Percentiles rank a stretch among this genome's conserved stretches.
phyloP scores from a whole-genome alignment of 2,329 filamentous ascomycete species.

The Didymella exigua region DNA sequence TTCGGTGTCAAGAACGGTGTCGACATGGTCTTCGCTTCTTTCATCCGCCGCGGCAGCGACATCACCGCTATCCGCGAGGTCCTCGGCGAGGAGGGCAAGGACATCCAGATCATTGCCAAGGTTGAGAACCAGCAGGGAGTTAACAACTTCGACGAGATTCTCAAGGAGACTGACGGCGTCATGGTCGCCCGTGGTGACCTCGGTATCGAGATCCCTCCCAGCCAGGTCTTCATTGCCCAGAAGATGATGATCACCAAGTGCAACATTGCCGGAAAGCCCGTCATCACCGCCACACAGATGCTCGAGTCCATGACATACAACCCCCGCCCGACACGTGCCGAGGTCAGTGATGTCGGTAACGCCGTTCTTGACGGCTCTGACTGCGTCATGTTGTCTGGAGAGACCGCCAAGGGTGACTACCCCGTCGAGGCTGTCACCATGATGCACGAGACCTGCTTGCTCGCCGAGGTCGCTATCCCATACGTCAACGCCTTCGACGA shows the following conservation, averaged over 20 bases:
- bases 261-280: conserved; percentile 98
- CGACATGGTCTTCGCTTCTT: conserved; percentile 98
- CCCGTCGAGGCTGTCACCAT: conserved; percentile 89
- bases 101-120: conserved; percentile 99
- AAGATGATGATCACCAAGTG: conserved; percentile 99
- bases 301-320: conserved; percentile 99
- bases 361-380: conserved; percentile 96
- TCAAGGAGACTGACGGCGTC: conserved; percentile 95
- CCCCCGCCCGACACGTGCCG: conserved; percentile 94
- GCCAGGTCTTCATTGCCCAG: conserved; percentile 98
- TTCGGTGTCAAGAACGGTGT: conserved; percentile 99
- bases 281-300: conserved; percentile 99
- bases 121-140: conserved; percentile 99
- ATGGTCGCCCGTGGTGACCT: conserved; percentile 99
- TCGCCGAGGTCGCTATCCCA: conserved; percentile 95
- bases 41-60: conserved; percentile 93
- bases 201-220: conserved; percentile 97
- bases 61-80: conserved; percentile 91
- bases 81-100: conserved; percentile 86
- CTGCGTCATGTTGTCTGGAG: conserved; percentile 99
- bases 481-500: conserved; percentile 98
- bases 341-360: conserved; percentile 98
- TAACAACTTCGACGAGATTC: conserved; percentile 99
- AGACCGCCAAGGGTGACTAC: conserved; percentile 98
- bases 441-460: conserved; percentile 98